These are phyloP conservation scores for Dalbergia cultrata DNA, from an alignment of 306 rosid species.

Conservation along the genomic window DNA sequence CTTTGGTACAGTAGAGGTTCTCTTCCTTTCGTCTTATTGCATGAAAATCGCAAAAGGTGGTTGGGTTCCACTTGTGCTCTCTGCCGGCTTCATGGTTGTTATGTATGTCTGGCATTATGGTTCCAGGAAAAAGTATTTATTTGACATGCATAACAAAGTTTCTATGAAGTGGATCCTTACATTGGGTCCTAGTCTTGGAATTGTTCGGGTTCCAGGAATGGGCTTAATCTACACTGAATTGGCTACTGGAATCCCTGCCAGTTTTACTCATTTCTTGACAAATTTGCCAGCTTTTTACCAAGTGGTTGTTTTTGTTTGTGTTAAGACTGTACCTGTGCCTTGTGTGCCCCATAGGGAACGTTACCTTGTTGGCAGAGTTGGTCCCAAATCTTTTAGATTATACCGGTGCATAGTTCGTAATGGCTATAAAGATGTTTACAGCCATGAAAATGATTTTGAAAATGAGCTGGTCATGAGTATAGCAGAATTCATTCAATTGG, in stretches of 20 bases:
- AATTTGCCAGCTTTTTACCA: slow-evolving; percentile 94
- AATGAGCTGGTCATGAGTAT: slow-evolving; percentile 89
- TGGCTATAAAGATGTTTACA: slow-evolving; percentile 80
- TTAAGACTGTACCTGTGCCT: slow-evolving; percentile 85
- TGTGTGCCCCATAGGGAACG: slow-evolving; percentile 83
- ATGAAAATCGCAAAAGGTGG: slow-evolving; percentile 80
- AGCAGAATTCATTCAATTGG: slow-evolving; percentile 92
- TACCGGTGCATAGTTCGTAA: slow-evolving; percentile 90
- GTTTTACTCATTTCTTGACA: slow-evolving; percentile 89
- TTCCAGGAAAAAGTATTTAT: slow-evolving; percentile 73
- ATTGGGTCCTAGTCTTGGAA: slow-evolving; percentile 91
- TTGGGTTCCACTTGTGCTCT: slow-evolving; percentile 78
- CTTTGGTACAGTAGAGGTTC: slow-evolving; percentile 72
- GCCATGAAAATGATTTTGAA: slow-evolving; percentile 77
- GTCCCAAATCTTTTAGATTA: slow-evolving; percentile 83
- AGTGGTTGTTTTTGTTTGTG: slow-evolving; percentile 86
- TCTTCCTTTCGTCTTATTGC: slow-evolving; percentile 75
- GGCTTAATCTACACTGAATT: slow-evolving; percentile 94
- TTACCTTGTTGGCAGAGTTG: slow-evolving; percentile 84
- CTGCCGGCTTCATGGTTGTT: slow-evolving; percentile 64
- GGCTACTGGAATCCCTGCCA: slow-evolving; percentile 83
- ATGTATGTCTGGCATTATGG: slow-evolving; percentile 97
- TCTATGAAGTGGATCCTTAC: slow-evolving; percentile 81
- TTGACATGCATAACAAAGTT: slow-evolving; percentile 89
- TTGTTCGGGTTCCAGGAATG: slow-evolving; percentile 92